phyloP scores from a whole-genome alignment of 257 asterid species.

The Salvia miltiorrhiza region DNA sequence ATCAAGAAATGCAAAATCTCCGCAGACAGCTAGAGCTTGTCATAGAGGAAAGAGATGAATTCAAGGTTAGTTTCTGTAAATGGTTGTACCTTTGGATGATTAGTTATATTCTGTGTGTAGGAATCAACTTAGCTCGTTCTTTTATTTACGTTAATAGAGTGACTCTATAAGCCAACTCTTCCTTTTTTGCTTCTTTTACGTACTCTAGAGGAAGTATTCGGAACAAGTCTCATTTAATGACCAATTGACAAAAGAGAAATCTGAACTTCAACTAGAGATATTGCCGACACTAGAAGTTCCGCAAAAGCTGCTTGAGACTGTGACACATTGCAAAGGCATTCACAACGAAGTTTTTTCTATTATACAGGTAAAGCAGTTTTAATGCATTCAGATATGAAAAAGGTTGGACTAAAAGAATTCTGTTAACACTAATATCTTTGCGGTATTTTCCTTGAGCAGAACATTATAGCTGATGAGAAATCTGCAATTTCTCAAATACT shows the following conservation, averaged over 20 bases:
- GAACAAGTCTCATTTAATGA: conserved; percentile 51
- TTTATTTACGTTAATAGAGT: neutral
- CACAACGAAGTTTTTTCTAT: conserved; percentile 54
- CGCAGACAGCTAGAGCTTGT: conserved; percentile 55
- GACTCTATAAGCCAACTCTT: neutral
- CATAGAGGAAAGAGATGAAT: conserved; percentile 71
- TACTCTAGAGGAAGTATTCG: conserved; percentile 50
- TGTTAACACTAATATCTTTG: neutral
- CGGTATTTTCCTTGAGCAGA: conserved; percentile 40
- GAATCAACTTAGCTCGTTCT: neutral
- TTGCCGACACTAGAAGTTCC: conserved; percentile 48
- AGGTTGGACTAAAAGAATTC: neutral
- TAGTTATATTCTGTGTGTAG: too few relatives aligned
- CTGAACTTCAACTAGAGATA: conserved; percentile 64
- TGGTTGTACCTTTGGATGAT: neutral
- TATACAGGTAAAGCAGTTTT: conserved; percentile 49
- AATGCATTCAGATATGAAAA: conserved; percentile 7
- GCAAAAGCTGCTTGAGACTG: conserved; percentile 46
- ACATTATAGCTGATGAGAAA: conserved; percentile 48
- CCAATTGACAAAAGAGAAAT: conserved; percentile 48
- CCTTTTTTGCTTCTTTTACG: conserved; percentile 25
- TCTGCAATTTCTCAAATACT: conserved; percentile 56
- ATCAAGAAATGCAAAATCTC: conserved; percentile 61
- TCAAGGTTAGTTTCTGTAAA: conserved; percentile 54
- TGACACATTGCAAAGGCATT: conserved; percentile 54